Evolutionary conservation across 768 basidiomycete species (phyloP).

Genomic region (Phylloporus sp.): DNA sequence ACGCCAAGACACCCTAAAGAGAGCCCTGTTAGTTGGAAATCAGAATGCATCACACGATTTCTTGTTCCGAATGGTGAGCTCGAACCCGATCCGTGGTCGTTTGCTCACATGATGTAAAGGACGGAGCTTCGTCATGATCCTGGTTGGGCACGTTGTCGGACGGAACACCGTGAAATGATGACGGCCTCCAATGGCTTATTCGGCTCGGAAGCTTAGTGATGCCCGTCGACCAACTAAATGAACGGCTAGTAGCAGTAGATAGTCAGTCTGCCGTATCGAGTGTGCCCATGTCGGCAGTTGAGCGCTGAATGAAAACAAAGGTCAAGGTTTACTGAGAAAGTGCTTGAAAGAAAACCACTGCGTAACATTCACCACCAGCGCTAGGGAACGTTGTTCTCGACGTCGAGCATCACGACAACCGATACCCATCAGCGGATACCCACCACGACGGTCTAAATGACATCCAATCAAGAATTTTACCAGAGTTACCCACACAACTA

Average conservation of each 20-base stretch:
- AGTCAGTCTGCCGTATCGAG: neutral
- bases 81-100: too few relatives aligned
- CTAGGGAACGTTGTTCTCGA: slow-evolving; percentile 1
- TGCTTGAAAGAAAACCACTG: neutral
- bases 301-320: slow-evolving; percentile 6
- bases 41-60: too few relatives aligned
- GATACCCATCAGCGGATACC: slow-evolving; percentile 20
- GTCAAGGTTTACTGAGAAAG: neutral
- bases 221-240: neutral
- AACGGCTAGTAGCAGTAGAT: neutral
- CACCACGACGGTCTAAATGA: slow-evolving; percentile 17
- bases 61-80: too few relatives aligned
- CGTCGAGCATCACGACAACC: slow-evolving; percentile 1
- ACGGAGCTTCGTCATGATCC: neutral
- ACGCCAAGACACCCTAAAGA: too few relatives aligned
- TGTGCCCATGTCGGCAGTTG: neutral
- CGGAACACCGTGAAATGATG: neutral
- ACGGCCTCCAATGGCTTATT: neutral
- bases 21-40: too few relatives aligned
- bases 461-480: slow-evolving; percentile 26
- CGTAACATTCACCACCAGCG: slow-evolving; percentile 8
- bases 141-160: neutral
- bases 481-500: slow-evolving; percentile 11
- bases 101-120: neutral
- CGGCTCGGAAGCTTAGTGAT: neutral